phyloP scores from a whole-genome alignment of 108 stramenopile species.

The Conticribra weissflogii region DNA sequence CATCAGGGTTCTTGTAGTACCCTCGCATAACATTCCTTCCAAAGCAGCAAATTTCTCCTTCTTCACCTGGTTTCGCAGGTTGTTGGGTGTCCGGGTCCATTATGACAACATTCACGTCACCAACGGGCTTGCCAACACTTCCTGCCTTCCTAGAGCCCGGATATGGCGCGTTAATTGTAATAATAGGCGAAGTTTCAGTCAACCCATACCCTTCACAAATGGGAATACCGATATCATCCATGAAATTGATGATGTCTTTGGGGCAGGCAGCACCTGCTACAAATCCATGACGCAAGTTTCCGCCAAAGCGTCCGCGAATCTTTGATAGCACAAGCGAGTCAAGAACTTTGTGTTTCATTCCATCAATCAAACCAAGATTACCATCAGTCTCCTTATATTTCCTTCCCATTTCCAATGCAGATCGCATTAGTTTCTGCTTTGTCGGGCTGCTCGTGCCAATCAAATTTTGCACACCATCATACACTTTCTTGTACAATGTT shows the following conservation, averaged over 20 bases:
- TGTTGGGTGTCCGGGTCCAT: conserved; percentile 60
- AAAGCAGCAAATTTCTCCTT: conserved; percentile 90
- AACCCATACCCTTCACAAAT: conserved; percentile 92
- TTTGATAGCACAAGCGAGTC: conserved; percentile 87
- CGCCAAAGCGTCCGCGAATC: conserved; percentile 93
- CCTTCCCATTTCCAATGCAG: conserved; percentile 75
- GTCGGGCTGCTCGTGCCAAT: conserved; percentile 76
- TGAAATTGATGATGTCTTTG: conserved; percentile 88
- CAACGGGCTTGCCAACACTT: conserved; percentile 67
- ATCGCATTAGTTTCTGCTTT: conserved; percentile 76
- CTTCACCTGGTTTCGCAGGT: conserved; percentile 71
- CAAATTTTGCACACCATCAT: conserved; percentile 93
- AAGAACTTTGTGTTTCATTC: conserved; percentile 57
- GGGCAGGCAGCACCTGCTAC: conserved; percentile 93
- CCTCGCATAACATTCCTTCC: conserved; percentile 96
- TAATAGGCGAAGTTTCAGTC: conserved; percentile 82
- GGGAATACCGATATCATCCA: conserved; percentile 94
- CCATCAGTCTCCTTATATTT: conserved; percentile 58
- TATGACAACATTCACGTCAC: conserved; percentile 62
- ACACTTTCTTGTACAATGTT: conserved; percentile 95
- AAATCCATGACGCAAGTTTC: conserved; percentile 82
- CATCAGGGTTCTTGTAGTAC: conserved; percentile 92
- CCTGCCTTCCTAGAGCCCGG: conserved; percentile 45
- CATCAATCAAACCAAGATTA: conserved; percentile 60
- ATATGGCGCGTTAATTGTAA: conserved; percentile 60